Conservation (phyloP, 2,329 filamentous ascomycete genomes). For the Xylaria polymorpha region DNA sequence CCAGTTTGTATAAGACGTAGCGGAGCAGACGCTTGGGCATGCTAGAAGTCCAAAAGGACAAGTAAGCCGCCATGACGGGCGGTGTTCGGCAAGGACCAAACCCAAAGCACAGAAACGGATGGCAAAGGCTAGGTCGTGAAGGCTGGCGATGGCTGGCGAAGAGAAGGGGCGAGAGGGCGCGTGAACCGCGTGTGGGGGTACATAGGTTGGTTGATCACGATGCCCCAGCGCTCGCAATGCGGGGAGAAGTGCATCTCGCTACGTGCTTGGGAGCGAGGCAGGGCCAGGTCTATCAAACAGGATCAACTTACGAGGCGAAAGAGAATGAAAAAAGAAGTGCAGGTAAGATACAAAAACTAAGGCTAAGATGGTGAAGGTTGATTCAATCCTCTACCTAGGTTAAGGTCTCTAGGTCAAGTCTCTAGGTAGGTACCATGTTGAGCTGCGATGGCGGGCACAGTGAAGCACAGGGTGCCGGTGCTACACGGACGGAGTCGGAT, state of each 20-base stretch:
- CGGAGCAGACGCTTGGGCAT: slow-evolving; percentile 91
- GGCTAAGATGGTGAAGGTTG: slow-evolving; percentile 13
- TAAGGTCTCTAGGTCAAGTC: too few relatives aligned
- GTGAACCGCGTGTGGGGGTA: slow-evolving; percentile 44
- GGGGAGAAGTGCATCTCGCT: slow-evolving; percentile 51
- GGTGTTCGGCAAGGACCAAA: slow-evolving; percentile 17
- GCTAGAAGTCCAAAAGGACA: slow-evolving; percentile 73
- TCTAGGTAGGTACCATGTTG: not conserved
- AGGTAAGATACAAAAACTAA: slow-evolving; percentile 9
- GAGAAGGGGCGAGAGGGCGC: slow-evolving; percentile 28
- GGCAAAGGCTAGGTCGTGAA: slow-evolving; percentile 6
- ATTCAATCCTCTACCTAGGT: not conserved
- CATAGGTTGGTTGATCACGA: slow-evolving; percentile 45
- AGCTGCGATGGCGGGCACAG: slow-evolving; percentile 17
- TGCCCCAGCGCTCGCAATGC: slow-evolving; percentile 48
- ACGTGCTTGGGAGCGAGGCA: slow-evolving; percentile 35
- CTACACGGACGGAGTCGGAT: slow-evolving; percentile 31
- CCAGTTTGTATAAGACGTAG: slow-evolving; percentile 84
- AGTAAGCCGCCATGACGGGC: slow-evolving; percentile 74
- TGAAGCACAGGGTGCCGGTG: not conserved
- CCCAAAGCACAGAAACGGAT: slow-evolving; percentile 18
- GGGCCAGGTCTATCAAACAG: slow-evolving; percentile 3
- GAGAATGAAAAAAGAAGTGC: not conserved
- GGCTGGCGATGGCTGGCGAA: not conserved
- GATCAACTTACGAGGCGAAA: not conserved